Evolutionary conservation across 208 protist genomes (phyloP), one percentile per base, ranked within the genome.

Genomic region (Leishmania aethiopica): DNA sequence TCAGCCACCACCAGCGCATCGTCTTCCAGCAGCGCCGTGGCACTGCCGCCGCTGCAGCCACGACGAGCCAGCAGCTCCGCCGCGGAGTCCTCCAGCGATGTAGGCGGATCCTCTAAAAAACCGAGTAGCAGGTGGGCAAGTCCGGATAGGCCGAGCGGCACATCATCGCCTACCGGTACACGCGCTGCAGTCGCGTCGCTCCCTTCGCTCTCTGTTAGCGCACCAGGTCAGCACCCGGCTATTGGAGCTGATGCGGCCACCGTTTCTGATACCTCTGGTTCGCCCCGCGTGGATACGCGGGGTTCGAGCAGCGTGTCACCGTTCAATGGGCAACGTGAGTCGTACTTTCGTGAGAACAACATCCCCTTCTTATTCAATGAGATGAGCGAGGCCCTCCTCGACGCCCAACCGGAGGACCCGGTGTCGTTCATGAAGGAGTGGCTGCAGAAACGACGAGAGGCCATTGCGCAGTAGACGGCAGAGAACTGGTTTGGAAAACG

Each of bases 351-450:
- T 40, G 57, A 80, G 8, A 80, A 85, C 53, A 37, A 75, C 25
- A 81, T 89, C 53, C 90, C 91, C 0, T 67, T 71, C 10, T 84
- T 97, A 11, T 93, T 97, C 67, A 89, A 96, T 59, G 86, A 86
- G 55, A 78, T 97, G 40, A 91, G 86, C 22, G 72, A 72, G 35
- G 87, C 86, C 35, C 76, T 97, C 3, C 70, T 96, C 51, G 78
- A 83, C 4, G 86, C 89, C 11, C 83, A 77, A 32, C 94, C 94
- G 19, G 85, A 82, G 62, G 82, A 94, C 74, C 86, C 91, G 10
- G 84, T 94, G 0, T 79, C 84, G 19, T 96, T 89, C 78, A 91
- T 93, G 71, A 66, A 91, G 7, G 78, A 85, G 40, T 94, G 93
- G 89, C 83, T 97, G 78, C 89, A 86, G 40, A 66, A 19, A 25